These are phyloP conservation scores for Backusella luteola DNA, from an alignment of 192 early-diverging fungal genomes.

Conservation along the genomic window DNA sequence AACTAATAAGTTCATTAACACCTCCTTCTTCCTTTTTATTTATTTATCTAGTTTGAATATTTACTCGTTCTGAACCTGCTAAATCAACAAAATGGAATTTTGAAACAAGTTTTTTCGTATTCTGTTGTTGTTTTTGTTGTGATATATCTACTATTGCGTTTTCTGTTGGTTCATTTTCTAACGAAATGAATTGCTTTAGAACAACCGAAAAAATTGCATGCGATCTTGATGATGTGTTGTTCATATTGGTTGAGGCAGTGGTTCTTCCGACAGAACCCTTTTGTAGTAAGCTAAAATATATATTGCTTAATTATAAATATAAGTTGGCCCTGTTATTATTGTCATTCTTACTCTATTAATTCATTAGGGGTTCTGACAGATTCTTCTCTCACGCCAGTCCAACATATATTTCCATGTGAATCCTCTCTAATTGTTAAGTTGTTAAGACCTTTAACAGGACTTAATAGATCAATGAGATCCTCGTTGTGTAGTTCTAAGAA, in stretches of 20 bases:
- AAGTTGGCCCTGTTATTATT: background rate
- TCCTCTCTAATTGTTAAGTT: conserved; percentile 69
- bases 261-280: conserved; percentile 57
- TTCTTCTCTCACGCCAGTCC: conserved; percentile 82
- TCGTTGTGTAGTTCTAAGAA: conserved; percentile 98
- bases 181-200: conserved; percentile 68
- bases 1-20: conserved; percentile 39
- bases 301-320: background rate
- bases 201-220: conserved; percentile 97
- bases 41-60: background rate
- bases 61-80: conserved; percentile 90
- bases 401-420: conserved; percentile 81
- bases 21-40: background rate
- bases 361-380: conserved; percentile 63
- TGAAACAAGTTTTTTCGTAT: conserved; percentile 9
- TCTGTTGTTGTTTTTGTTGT: background rate
- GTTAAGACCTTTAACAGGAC: conserved; percentile 20
- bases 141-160: background rate
- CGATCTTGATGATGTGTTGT: conserved; percentile 87
- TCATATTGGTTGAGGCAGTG: conserved; percentile 96
- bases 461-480: conserved; percentile 88
- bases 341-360: conserved; percentile 41
- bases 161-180: background rate
- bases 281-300: conserved; percentile 41
- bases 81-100: conserved; percentile 99